Evolutionary conservation across 371 early-diverging fungal genomes (phyloP).

Genomic region (Mucor plumbeus): DNA sequence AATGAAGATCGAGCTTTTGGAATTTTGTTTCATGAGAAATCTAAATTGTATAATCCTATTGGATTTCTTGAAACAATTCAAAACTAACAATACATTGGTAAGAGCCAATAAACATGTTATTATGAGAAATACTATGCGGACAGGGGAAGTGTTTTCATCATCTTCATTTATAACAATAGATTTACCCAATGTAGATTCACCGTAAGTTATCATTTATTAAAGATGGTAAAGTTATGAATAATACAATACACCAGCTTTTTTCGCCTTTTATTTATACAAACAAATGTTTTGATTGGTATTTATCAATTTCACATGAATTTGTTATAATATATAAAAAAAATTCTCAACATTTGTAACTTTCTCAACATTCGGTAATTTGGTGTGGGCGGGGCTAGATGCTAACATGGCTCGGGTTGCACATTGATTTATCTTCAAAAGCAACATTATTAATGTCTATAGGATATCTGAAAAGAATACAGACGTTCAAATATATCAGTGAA

Average conservation of each 20-base stretch:
- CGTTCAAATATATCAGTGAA: too few species aligned
- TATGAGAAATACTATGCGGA: background rate
- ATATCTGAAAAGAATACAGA: too few species aligned
- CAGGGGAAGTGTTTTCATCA: background rate
- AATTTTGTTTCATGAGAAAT: background rate
- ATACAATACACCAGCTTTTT: background rate
- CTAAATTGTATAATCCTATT: background rate
- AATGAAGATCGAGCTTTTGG: background rate
- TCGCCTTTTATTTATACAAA: too few species aligned
- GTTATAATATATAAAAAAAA: background rate
- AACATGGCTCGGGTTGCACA: background rate
- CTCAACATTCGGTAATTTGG: background rate
- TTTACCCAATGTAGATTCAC: slow-evolving; percentile 6
- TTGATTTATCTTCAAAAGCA: background rate
- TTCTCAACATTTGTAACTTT: background rate
- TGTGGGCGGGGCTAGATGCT: background rate
- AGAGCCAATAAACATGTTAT: background rate
- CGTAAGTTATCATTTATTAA: slow-evolving; percentile 13
- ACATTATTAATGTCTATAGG: too few species aligned
- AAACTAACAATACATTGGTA: background rate
- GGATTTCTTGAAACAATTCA: background rate
- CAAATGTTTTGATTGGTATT: too few species aligned
- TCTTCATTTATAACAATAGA: slow-evolving; percentile 7
- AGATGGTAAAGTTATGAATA: background rate
- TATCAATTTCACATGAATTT: too few species aligned